Conservation (phyloP, 495 filamentous ascomycete genomes). For the Hyphodiscus hymeniophilus region DNA sequence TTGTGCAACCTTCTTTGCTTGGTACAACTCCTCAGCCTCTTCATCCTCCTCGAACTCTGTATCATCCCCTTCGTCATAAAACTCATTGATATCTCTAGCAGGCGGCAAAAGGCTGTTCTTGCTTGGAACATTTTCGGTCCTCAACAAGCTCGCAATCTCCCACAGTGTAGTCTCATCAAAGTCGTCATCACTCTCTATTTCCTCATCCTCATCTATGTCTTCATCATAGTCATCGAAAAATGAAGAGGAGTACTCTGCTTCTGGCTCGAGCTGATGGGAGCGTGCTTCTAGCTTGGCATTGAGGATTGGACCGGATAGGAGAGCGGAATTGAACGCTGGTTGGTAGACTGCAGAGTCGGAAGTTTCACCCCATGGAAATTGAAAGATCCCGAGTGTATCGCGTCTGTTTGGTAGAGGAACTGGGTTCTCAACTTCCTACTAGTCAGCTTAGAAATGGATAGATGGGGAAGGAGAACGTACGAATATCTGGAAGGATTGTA, state of each 20-base stretch:
- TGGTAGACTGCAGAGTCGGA: slow-evolving; percentile 36
- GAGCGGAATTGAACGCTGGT: slow-evolving; percentile 17
- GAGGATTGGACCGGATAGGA: slow-evolving; percentile 9
- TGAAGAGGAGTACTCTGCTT: slow-evolving; percentile 31
- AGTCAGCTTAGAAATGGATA: background rate
- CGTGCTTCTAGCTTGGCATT: slow-evolving; percentile 26
- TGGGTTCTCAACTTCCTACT: slow-evolving; percentile 41
- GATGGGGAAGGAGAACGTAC: slow-evolving; percentile 5
- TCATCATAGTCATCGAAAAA: slow-evolving; percentile 35
- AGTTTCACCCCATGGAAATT: slow-evolving; percentile 49
- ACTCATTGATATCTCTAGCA: slow-evolving; percentile 8
- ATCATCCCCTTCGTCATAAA: slow-evolving; percentile 13
- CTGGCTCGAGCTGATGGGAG: slow-evolving; percentile 27
- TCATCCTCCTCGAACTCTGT: slow-evolving; percentile 3
- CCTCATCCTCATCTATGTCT: slow-evolving; percentile 30
- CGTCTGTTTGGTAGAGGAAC: slow-evolving; percentile 41
- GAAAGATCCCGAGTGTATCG: slow-evolving; percentile 46
- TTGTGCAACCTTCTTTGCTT: background rate
- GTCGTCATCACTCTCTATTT: slow-evolving; percentile 33
- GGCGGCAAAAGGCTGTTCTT: slow-evolving; percentile 33
- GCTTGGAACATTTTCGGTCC: slow-evolving; percentile 35
- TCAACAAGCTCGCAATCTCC: slow-evolving; percentile 48
- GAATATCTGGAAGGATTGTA: slow-evolving; percentile 45
- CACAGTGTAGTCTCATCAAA: slow-evolving; percentile 49
- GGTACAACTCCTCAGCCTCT: background rate